Percentiles rank a stretch among this genome's conserved stretches.
Conservation (phyloP, 805 yeast species). For the Candida palmyrensis region DNA sequence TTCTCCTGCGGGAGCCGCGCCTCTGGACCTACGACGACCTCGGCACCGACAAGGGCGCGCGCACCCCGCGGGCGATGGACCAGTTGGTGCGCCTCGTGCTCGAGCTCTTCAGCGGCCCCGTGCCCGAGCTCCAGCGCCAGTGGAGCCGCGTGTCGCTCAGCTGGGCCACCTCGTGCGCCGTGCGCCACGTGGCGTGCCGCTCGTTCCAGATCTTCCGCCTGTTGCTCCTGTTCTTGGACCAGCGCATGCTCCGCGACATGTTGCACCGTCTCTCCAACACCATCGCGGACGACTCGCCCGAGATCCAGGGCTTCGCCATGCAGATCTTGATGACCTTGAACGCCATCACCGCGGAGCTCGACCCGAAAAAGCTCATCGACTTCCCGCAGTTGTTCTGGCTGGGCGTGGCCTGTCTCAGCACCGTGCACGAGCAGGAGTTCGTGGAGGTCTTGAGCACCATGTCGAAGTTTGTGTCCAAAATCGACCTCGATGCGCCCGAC, state of each 20-base stretch:
- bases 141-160: constrained; percentile 82
- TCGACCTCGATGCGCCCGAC: constrained; percentile 79
- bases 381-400: constrained; percentile 97
- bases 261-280: constrained; percentile 89
- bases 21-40: constrained; percentile 89
- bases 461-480: constrained; percentile 77
- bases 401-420: constrained; percentile 82
- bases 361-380: constrained; percentile 70
- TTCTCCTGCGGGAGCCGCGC: constrained; percentile 48
- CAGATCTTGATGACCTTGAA: constrained; percentile 94
- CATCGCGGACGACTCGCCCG: constrained; percentile 80
- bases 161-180: constrained; percentile 98
- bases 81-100: constrained; percentile 58
- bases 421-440: constrained; percentile 90
- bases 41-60: constrained; percentile 71
- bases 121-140: constrained; percentile 58
- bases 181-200: constrained; percentile 92
- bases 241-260: constrained; percentile 88
- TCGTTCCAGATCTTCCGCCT: constrained; percentile 92
- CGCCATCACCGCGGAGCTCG: constrained; percentile 84
- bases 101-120: constrained; percentile 40
- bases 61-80: constrained; percentile 87
- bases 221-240: constrained; percentile 74
- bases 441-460: constrained; percentile 80
- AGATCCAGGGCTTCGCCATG: constrained; percentile 95